These are phyloP conservation scores for Puccinia hordei DNA, from an alignment of 1,284 basidiomycete species.

Conservation along the genomic window DNA sequence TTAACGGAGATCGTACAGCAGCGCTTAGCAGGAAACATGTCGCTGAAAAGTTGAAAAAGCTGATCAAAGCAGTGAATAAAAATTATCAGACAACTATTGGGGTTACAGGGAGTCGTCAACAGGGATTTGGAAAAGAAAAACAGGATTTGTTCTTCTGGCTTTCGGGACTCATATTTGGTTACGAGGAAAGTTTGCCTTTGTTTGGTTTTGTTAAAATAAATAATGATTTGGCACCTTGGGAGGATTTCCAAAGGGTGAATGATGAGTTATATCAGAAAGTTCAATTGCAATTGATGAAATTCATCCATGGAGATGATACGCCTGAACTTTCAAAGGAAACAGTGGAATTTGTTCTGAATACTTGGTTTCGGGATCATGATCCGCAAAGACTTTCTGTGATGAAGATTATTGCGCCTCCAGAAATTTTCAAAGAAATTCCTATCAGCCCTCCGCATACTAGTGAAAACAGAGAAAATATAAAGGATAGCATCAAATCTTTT, in stretches of 20 bases:
- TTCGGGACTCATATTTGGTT: background rate
- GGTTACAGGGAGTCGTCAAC: background rate
- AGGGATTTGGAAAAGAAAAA: background rate
- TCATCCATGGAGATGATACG: background rate
- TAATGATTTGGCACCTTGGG: background rate
- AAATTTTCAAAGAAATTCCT: background rate
- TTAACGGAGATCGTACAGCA: background rate
- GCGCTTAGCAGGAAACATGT: background rate
- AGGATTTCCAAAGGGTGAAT: background rate
- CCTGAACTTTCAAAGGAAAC: background rate
- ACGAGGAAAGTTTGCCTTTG: background rate
- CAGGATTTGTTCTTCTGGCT: background rate
- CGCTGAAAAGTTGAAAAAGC: background rate
- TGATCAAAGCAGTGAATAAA: background rate
- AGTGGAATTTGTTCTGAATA: background rate
- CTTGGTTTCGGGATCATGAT: background rate
- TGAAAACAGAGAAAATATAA: background rate
- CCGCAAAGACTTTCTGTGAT: background rate
- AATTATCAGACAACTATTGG: background rate
- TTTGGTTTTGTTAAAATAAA: background rate
- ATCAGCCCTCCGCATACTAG: background rate
- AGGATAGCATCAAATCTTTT: background rate
- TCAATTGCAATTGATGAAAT: conserved; percentile 2
- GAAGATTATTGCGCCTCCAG: too few species aligned
- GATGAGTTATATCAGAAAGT: background rate